Conservation (phyloP, 192 early-diverging fungal species). For the Entomortierella chlamydospora region DNA sequence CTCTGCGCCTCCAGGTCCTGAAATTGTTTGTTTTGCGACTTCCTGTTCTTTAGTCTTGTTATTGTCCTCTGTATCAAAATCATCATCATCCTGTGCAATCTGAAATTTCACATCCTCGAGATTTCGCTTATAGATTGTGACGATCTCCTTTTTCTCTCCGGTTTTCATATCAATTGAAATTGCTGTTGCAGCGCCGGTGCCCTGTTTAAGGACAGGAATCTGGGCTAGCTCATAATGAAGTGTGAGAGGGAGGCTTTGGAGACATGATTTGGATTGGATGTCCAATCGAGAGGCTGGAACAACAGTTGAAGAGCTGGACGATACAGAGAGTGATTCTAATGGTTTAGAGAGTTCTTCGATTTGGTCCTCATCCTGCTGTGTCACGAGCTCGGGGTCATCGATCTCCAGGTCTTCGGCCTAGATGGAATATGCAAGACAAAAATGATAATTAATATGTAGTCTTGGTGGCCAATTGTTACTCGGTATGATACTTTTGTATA, state of each 20-base stretch:
- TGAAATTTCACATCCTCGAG: conserved; percentile 88
- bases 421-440: background rate
- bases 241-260: conserved; percentile 28
- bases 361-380: conserved; percentile 30
- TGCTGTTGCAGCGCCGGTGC: conserved; percentile 30
- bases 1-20: conserved; percentile 39
- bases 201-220: conserved; percentile 32
- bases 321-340: conserved; percentile 24
- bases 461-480: background rate
- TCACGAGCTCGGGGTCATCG: conserved; percentile 20
- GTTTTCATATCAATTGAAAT: conserved; percentile 27
- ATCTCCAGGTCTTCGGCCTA: conserved; percentile 52
- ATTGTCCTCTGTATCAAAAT: conserved; percentile 23
- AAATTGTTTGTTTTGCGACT: background rate
- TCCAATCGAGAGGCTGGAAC: conserved; percentile 37
- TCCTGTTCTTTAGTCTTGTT: background rate
- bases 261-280: conserved; percentile 22
- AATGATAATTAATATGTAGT: background rate
- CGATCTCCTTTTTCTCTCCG: conserved; percentile 30
- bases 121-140: conserved; percentile 74
- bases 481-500: background rate
- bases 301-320: background rate
- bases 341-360: conserved; percentile 23
- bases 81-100: conserved; percentile 75
- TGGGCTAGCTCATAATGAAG: conserved; percentile 47